Evolutionary conservation across 345 rosid species (phyloP).

Genomic region (Draba incana): DNA sequence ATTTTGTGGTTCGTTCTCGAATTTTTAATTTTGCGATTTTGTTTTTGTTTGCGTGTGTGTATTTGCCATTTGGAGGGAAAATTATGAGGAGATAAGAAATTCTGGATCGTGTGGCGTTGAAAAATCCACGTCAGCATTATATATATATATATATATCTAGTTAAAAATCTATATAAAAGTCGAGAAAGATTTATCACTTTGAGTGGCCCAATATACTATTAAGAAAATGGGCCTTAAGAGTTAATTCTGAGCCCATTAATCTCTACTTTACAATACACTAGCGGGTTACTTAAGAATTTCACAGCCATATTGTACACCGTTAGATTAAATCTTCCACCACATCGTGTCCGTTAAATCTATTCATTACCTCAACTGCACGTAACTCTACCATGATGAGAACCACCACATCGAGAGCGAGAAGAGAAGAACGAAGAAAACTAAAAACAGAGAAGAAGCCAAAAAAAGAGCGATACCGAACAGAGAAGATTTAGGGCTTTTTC

Average conservation of each 20-base stretch:
- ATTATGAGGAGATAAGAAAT: constrained; percentile 26
- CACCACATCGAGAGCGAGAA: constrained; percentile 15
- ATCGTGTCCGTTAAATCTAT: constrained; percentile 25
- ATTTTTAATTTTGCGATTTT: not conserved
- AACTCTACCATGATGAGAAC: constrained; percentile 22
- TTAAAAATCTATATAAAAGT: too few relatives aligned
- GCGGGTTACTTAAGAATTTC: not conserved
- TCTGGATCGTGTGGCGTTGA: constrained; percentile 18
- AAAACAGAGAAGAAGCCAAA: constrained; percentile 30
- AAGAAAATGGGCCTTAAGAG: constrained; percentile 9
- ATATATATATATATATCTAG: too few relatives aligned
- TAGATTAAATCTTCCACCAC: constrained; percentile 17
- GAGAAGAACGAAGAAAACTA: not conserved
- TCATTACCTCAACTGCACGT: constrained; percentile 30
- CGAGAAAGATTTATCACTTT: not conserved
- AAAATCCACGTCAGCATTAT: constrained; percentile 34
- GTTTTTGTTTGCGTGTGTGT: not conserved
- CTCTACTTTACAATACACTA: not conserved
- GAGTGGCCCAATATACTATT: not conserved
- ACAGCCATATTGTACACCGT: constrained; percentile 13
- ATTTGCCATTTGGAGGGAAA: constrained; percentile 32
- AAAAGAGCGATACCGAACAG: constrained; percentile 26
- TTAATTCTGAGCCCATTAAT: constrained; percentile 14
- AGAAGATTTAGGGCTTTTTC: constrained; percentile 41
- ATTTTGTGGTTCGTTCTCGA: not conserved